Base-by-base conservation (phyloP, 306 rosid species). In the Oxytropis ochrocephala region DNA sequence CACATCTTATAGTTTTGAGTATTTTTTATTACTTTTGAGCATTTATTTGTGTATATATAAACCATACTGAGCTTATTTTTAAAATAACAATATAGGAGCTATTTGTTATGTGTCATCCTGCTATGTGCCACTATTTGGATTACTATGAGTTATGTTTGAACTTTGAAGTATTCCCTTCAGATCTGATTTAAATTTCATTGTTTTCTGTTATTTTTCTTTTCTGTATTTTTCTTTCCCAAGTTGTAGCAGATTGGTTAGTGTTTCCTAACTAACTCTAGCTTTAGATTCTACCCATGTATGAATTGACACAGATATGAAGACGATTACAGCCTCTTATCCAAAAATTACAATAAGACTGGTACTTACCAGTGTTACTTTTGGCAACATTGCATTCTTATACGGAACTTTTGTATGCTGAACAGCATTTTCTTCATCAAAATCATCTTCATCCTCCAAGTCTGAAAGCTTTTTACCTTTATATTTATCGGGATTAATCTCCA, bases 401-500 rank as follows among this genome's bases (percentile, higher is more conserved):
- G 54, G 30, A 35, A 74, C 96, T 88, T 91, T 56, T 59, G 99
- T 76, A 69, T 90, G 39, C 73, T 82, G 77, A 44, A 91, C 84
- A 64, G 85, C 79, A 72, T 88, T 90, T 84, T 87, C 75, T 83
- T 94, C 96, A 77, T 91, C 86, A 27, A 85, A 88, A 14, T 88
- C 96, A 38, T 87, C 97, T 27, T 69, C 82, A 70, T 91, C 95
- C 29, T 80, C 69, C 60, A 91, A 80, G 64, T 91, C 99, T 21
- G 92, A 82, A 46, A 87, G 57, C 49, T 21, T 88, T 85, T 87
- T 88, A 72, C 79, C 97, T 80, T 79, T 72, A 65, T 94, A 94
- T 77, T 94, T 90, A 53, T 77, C 95, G 52, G 98, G 97, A 79
- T 90, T 90, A 46, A 69, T 61, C 64, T 81, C 95, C 83, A 88